A percentile compares a stretch with the other conserved stretches of the same genome.
Evolutionary conservation across 805 yeast genomes (phyloP).

Genomic region (Candida pseudoglaebosa): DNA sequence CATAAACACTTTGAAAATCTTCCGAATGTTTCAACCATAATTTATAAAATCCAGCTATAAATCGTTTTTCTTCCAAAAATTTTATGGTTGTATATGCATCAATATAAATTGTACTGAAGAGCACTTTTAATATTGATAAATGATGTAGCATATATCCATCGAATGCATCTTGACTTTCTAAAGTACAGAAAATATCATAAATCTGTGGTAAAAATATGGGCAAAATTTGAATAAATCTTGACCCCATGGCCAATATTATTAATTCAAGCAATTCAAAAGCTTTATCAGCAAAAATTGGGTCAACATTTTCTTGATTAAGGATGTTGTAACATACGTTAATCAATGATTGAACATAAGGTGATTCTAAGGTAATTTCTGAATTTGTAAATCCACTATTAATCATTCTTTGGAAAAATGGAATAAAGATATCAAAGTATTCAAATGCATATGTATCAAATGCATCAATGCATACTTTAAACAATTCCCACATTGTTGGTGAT

Average conservation of each 20-base stretch:
- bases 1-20: slow-evolving; percentile 50
- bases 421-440: slow-evolving; percentile 55
- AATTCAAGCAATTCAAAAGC: slow-evolving; percentile 38
- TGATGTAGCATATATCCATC: slow-evolving; percentile 44
- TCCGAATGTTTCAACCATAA: slow-evolving; percentile 48
- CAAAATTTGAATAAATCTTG: slow-evolving; percentile 28
- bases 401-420: slow-evolving; percentile 54
- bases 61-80: slow-evolving; percentile 33
- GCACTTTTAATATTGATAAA: slow-evolving; percentile 39
- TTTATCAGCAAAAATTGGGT: slow-evolving; percentile 37
- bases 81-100: slow-evolving; percentile 35
- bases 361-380: slow-evolving; percentile 31
- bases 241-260: slow-evolving; percentile 27
- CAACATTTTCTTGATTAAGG: slow-evolving; percentile 29
- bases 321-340: slow-evolving; percentile 33
- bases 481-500: slow-evolving; percentile 51
- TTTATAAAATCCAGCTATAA: slow-evolving; percentile 36
- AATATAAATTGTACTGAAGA: slow-evolving; percentile 37
- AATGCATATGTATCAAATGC: slow-evolving; percentile 57
- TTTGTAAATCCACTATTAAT: slow-evolving; percentile 48
- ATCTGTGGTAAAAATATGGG: slow-evolving; percentile 32
- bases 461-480: slow-evolving; percentile 45
- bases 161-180: slow-evolving; percentile 36
- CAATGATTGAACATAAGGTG: slow-evolving; percentile 35
- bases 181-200: slow-evolving; percentile 28